Evolutionary conservation across 2,329 filamentous ascomycete species (phyloP).

Genomic region (Ophiostoma ulmi): DNA sequence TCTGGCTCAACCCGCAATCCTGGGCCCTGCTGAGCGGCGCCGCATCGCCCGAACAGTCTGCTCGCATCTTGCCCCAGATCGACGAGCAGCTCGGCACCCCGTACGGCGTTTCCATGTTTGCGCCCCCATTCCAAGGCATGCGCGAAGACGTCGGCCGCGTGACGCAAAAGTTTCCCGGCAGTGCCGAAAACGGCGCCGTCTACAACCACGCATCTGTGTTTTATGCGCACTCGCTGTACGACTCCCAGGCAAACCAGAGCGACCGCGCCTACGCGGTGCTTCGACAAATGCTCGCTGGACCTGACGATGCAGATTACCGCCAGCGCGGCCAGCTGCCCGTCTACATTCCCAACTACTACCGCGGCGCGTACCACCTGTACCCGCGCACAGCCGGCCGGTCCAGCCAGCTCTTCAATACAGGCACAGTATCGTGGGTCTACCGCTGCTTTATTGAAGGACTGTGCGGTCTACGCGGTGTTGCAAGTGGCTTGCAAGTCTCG

Average conservation of each 20-base stretch:
- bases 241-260: background rate
- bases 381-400: conserved; percentile 51
- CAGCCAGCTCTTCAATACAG: conserved; percentile 55
- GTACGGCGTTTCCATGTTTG: conserved; percentile 53
- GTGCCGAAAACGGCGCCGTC: conserved; percentile 54
- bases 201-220: conserved; percentile 55
- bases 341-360: conserved; percentile 57
- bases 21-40: background rate
- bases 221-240: conserved; percentile 46
- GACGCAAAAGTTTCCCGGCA: conserved; percentile 53
- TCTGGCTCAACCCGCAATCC: background rate
- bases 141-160: conserved; percentile 55
- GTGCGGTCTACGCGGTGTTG: conserved; percentile 46
- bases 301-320: conserved; percentile 45
- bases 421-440: conserved; percentile 54
- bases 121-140: conserved; percentile 50
- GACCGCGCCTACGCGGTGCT: background rate
- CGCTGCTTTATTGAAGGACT: conserved; percentile 51
- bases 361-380: conserved; percentile 45
- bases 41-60: background rate
- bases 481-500: background rate
- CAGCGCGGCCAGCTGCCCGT: conserved; percentile 52
- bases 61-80: background rate
- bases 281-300: conserved; percentile 49
- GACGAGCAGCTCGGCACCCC: conserved; percentile 39